Evolutionary conservation across 1,284 basidiomycete genomes (phyloP).

Genomic region (Kalmanozyma brasiliensis): DNA sequence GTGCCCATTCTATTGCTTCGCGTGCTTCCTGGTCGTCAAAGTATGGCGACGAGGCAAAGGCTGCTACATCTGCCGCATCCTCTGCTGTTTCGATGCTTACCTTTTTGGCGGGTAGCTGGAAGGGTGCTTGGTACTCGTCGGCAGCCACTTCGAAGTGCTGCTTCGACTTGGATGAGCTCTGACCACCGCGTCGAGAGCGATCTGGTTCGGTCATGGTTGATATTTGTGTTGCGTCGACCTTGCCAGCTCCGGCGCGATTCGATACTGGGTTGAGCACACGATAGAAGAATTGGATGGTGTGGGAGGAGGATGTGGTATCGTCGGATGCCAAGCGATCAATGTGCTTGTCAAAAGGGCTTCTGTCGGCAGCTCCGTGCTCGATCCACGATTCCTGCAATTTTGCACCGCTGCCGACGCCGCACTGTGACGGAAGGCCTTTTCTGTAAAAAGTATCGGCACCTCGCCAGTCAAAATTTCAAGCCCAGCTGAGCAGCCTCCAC

Average conservation of each 20-base stretch:
- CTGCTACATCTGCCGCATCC: constrained; percentile 6
- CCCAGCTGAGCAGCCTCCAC: too few relatives aligned
- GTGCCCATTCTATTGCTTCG: constrained; percentile 60
- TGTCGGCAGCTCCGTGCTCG: constrained; percentile 10
- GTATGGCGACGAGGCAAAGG: constrained; percentile 56
- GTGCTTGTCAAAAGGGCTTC: too few relatives aligned
- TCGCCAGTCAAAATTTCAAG: constrained; percentile 3
- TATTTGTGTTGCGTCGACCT: too few relatives aligned
- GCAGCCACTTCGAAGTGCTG: constrained; percentile 54
- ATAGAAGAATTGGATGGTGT: not conserved
- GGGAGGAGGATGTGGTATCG: too few relatives aligned
- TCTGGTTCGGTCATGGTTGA: constrained; percentile 27
- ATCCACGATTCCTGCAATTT: not conserved
- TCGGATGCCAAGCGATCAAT: too few relatives aligned
- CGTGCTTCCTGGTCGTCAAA: constrained; percentile 62
- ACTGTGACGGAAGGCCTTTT: constrained; percentile 9
- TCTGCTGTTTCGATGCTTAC: not conserved
- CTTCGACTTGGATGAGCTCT: constrained; percentile 24
- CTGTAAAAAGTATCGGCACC: not conserved
- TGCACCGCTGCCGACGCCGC: constrained; percentile 1
- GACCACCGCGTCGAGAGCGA: constrained; percentile 20
- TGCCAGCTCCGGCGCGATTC: not conserved
- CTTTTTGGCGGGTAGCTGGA: constrained; percentile 42
- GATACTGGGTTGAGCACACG: not conserved
- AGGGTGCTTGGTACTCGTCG: constrained; percentile 65